phyloP scores from a whole-genome alignment of 169 alveolate species.

The Plasmodium berghei region DNA sequence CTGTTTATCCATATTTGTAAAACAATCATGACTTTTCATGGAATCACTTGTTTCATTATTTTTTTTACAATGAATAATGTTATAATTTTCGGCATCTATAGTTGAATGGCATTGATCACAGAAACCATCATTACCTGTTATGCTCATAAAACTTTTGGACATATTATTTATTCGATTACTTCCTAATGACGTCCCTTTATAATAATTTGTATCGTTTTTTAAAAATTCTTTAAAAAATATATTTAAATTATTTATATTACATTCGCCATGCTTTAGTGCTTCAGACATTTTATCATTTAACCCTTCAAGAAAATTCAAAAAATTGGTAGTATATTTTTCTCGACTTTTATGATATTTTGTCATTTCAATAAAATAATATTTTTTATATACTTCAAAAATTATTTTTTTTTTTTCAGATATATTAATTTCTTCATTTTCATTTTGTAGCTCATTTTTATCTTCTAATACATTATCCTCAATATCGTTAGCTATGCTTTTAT shows the following conservation, averaged over 20 bases:
- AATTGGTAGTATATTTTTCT: conserved; percentile 63
- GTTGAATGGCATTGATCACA: too few relatives aligned
- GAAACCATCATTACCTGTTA: conserved; percentile 4
- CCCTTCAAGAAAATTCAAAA: conserved; percentile 66
- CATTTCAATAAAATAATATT: conserved; percentile 76
- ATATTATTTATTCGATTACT: conserved; percentile 22
- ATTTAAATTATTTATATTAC: conserved; percentile 41
- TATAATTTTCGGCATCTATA: too few relatives aligned
- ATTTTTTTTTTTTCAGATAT: conserved; percentile 45
- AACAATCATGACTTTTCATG: too few relatives aligned
- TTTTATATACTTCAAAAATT: conserved; percentile 65
- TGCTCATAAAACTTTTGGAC: conserved; percentile 46
- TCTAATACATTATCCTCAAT: not conserved
- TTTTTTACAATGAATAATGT: too few relatives aligned
- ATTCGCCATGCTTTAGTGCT: conserved; percentile 51
- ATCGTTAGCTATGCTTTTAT: not conserved
- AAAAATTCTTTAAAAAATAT: conserved; percentile 61
- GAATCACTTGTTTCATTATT: too few relatives aligned
- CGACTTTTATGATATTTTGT: conserved; percentile 71
- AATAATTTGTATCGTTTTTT: conserved; percentile 57
- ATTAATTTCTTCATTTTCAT: not conserved
- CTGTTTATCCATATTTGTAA: too few relatives aligned
- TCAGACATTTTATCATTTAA: conserved; percentile 41
- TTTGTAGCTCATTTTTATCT: not conserved
- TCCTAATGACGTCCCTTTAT: conserved; percentile 9